phyloP scores from a whole-genome alignment of 768 basidiomycete genomes.

The Serendipita sp. region DNA sequence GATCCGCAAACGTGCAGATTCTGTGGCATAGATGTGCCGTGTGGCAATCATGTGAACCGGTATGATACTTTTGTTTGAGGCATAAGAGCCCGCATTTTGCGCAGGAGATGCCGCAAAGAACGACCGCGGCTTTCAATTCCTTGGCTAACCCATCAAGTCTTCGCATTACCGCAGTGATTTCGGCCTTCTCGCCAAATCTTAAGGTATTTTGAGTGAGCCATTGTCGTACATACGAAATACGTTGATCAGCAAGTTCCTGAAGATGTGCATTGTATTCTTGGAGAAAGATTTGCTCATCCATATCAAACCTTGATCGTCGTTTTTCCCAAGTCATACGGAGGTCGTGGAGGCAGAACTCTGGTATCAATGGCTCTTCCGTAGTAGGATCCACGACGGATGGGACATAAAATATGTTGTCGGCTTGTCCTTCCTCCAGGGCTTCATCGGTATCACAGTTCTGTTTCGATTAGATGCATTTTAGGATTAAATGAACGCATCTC shows the following conservation, averaged over 20 bases:
- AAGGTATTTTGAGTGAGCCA: conserved; percentile 37
- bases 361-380: not conserved
- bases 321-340: not conserved
- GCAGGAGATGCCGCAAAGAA: conserved; percentile 37
- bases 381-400: not conserved
- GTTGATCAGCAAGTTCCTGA: conserved; percentile 23
- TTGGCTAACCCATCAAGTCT: conserved; percentile 29
- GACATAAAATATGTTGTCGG: not conserved
- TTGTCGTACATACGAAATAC: conserved; percentile 31
- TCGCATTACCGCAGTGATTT: conserved; percentile 30
- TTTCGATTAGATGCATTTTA: not conserved
- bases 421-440: not conserved
- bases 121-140: conserved; percentile 30
- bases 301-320: conserved; percentile 18
- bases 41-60: conserved; percentile 31
- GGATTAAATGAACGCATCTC: not conserved
- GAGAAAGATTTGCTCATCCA: conserved; percentile 29
- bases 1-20: conserved; percentile 28
- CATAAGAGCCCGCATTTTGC: conserved; percentile 34
- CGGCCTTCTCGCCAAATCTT: conserved; percentile 30
- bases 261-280: conserved; percentile 25
- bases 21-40: conserved; percentile 33
- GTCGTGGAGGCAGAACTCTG: not conserved
- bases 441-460: conserved; percentile 40
- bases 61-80: conserved; percentile 30